Evolutionary conservation across 371 early-diverging fungal species (phyloP).

Genomic region (Saksenaea vasiformis): DNA sequence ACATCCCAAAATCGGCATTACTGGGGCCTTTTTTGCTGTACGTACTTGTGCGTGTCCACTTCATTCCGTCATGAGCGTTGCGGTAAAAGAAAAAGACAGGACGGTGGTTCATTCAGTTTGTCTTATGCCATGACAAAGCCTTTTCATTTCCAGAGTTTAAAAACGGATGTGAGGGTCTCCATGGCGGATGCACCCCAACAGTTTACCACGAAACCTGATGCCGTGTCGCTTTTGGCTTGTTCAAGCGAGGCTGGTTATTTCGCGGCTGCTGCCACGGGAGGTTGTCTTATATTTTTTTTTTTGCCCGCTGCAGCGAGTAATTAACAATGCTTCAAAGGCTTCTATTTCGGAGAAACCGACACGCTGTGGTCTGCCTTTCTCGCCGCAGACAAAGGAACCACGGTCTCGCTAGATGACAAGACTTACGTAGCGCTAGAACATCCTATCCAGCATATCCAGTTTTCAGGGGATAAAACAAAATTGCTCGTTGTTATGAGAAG

Average conservation of each 20-base stretch:
- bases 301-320: not conserved
- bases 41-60: too few relatives aligned
- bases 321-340: constrained; percentile 21
- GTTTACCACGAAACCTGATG: constrained; percentile 13
- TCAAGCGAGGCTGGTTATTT: constrained; percentile 32
- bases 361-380: constrained; percentile 22
- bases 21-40: too few relatives aligned
- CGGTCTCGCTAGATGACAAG: constrained; percentile 6
- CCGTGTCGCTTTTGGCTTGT: constrained; percentile 29
- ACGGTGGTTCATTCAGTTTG: not conserved
- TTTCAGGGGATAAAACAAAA: constrained; percentile 22
- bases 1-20: too few relatives aligned
- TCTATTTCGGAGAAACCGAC: constrained; percentile 21
- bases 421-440: constrained; percentile 3
- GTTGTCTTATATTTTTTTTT: constrained; percentile 11
- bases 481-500: constrained; percentile 17
- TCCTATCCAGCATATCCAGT: constrained; percentile 24
- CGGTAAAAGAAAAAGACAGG: not conserved
- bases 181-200: constrained; percentile 21
- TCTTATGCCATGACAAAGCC: constrained; percentile 15
- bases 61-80: not conserved
- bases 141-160: constrained; percentile 26
- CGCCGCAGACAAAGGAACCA: constrained; percentile 19
- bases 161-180: constrained; percentile 28
- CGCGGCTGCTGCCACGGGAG: constrained; percentile 25